Conservation (phyloP, 1,139 yeast genomes). For the Torulaspora pretoriensis region DNA sequence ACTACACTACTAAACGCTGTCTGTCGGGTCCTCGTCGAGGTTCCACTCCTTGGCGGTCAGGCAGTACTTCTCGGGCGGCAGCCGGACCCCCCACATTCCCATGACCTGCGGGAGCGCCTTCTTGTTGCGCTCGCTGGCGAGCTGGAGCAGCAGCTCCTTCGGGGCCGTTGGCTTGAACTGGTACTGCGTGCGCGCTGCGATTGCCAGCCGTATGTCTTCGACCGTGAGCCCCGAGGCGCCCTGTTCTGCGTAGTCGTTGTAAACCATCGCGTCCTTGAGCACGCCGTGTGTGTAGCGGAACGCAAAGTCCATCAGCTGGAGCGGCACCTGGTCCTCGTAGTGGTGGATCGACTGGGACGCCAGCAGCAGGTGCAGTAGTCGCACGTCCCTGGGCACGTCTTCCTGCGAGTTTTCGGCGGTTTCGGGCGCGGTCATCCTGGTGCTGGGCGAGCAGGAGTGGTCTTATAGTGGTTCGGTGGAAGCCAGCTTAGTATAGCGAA, state of each 20-base stretch:
- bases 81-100: conserved; percentile 85
- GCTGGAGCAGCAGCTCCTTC: conserved; percentile 80
- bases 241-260: conserved; percentile 63
- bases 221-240: conserved; percentile 52
- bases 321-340: conserved; percentile 91
- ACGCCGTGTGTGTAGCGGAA: conserved; percentile 81
- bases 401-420: conserved; percentile 17
- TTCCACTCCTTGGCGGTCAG: conserved; percentile 49
- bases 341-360: conserved; percentile 92
- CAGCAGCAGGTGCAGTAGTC: conserved; percentile 80
- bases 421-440: conserved; percentile 1
- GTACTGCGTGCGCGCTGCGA: conserved; percentile 87
- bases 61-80: conserved; percentile 98
- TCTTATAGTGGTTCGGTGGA: too few relatives aligned
- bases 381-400: conserved; percentile 77
- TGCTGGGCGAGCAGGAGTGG: neutral
- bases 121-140: conserved; percentile 88
- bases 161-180: conserved; percentile 92
- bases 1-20: too few relatives aligned
- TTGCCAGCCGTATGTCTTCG: conserved; percentile 88
- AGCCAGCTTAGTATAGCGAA: too few relatives aligned
- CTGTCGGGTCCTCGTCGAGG: conserved; percentile 20
- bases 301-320: conserved; percentile 95
- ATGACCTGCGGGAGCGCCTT: conserved; percentile 88
- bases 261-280: conserved; percentile 80